Evolutionary conservation across 2,329 filamentous ascomycete genomes (phyloP).

Genomic region (Phyllosticta ampelicida): DNA sequence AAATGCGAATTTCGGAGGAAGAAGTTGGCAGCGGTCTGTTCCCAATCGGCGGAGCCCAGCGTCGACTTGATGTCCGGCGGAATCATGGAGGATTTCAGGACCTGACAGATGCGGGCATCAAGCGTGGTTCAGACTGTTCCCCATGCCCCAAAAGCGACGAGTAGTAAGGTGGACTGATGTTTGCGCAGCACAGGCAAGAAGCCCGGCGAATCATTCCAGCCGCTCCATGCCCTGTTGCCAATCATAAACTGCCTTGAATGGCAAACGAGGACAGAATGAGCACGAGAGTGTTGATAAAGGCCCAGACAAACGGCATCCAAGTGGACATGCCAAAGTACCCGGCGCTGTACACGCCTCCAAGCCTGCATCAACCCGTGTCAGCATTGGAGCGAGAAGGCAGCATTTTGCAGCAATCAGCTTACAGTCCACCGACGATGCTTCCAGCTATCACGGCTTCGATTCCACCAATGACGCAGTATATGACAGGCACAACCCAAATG

Average conservation of each 20-base stretch:
- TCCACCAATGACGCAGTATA: slow-evolving; percentile 61
- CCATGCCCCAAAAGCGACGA: neutral
- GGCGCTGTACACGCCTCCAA: slow-evolving; percentile 69
- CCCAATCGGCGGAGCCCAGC: neutral
- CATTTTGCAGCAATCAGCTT: slow-evolving; percentile 23
- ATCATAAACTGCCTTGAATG: slow-evolving; percentile 76
- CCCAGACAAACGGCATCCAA: slow-evolving; percentile 88
- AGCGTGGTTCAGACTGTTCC: neutral
- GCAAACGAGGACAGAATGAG: slow-evolving; percentile 82
- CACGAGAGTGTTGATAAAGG: slow-evolving; percentile 69
- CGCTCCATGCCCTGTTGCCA: neutral
- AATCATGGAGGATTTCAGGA: neutral
- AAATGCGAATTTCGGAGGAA: neutral
- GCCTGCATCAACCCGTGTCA: slow-evolving; percentile 33
- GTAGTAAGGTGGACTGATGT: neutral
- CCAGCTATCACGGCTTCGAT: slow-evolving; percentile 70
- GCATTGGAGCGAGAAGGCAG: neutral
- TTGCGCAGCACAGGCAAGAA: neutral
- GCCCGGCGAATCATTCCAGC: neutral
- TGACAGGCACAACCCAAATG: slow-evolving; percentile 60
- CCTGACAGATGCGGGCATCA: neutral
- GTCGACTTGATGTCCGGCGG: neutral
- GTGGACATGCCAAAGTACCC: slow-evolving; percentile 88
- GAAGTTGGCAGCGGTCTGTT: neutral
- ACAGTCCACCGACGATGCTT: slow-evolving; percentile 72